These are phyloP conservation scores for Stemphylium vesicarium DNA, from an alignment of 2,329 filamentous ascomycete genomes.

Conservation along the genomic window DNA sequence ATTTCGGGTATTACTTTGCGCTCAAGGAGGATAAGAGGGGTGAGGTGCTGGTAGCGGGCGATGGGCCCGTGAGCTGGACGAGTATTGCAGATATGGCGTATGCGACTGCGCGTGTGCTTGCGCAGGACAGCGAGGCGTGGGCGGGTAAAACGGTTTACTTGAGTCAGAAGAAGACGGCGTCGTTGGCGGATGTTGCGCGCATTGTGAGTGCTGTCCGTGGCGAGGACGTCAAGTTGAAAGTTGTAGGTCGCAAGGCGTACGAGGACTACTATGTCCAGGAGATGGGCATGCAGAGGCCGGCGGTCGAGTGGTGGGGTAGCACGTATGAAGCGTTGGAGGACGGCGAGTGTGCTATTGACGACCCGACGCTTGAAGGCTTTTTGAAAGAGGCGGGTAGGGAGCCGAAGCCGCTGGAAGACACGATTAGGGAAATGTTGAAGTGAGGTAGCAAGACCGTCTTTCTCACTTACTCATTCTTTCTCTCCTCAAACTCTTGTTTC, in stretches of 20 bases:
- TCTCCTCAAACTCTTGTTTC: too few species aligned
- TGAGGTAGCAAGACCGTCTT: background rate
- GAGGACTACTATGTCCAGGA: slow-evolving; percentile 50
- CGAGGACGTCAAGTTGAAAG: slow-evolving; percentile 43
- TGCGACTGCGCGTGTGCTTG: slow-evolving; percentile 51
- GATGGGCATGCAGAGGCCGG: slow-evolving; percentile 43
- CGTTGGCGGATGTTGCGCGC: slow-evolving; percentile 37
- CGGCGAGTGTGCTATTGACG: slow-evolving; percentile 52
- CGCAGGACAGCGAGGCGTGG: slow-evolving; percentile 39
- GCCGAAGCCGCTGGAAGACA: slow-evolving; percentile 49
- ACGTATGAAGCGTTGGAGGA: slow-evolving; percentile 54
- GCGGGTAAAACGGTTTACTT: slow-evolving; percentile 50
- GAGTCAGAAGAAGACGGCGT: slow-evolving; percentile 36
- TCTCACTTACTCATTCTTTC: background rate
- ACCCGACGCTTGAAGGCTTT: slow-evolving; percentile 50
- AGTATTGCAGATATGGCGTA: slow-evolving; percentile 53
- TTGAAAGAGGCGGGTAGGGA: slow-evolving; percentile 43
- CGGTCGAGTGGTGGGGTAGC: slow-evolving; percentile 56
- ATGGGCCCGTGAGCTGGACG: slow-evolving; percentile 54
- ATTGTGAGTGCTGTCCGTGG: slow-evolving; percentile 37
- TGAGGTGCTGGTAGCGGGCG: slow-evolving; percentile 51
- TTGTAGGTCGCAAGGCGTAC: slow-evolving; percentile 49
- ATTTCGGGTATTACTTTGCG: slow-evolving; percentile 53
- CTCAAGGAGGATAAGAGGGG: slow-evolving; percentile 43
- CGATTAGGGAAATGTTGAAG: slow-evolving; percentile 51